These are phyloP conservation scores for Fusarium vanettenii DNA, from an alignment of 2,329 filamentous ascomycete species.

Conservation along the genomic window DNA sequence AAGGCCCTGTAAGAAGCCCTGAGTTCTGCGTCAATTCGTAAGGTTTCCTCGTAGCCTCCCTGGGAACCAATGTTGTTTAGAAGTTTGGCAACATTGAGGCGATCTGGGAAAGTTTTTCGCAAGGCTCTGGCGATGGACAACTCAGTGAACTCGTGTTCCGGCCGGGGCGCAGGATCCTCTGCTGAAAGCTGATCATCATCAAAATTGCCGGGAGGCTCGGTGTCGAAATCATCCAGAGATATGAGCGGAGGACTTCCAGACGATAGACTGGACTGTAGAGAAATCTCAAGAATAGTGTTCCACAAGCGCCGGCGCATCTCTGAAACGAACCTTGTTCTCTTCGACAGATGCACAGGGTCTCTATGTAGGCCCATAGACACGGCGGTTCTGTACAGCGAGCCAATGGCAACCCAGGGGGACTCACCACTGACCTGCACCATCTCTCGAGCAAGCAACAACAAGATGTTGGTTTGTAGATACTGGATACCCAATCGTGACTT, in stretches of 20 bases:
- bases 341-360: constrained; percentile 56
- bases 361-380: constrained; percentile 64
- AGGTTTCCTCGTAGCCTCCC: constrained; percentile 56
- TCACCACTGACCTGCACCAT: constrained; percentile 53
- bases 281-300: constrained; percentile 64
- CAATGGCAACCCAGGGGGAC: constrained; percentile 60
- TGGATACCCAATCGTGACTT: constrained; percentile 63
- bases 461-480: constrained; percentile 60
- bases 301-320: constrained; percentile 65
- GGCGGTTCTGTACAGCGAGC: constrained; percentile 57
- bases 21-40: constrained; percentile 57
- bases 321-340: constrained; percentile 48
- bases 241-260: constrained; percentile 61
- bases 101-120: constrained; percentile 54
- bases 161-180: constrained; percentile 47
- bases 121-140: constrained; percentile 55
- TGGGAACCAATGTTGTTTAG: constrained; percentile 55
- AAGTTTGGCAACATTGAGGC: constrained; percentile 56
- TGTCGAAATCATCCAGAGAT: constrained; percentile 59
- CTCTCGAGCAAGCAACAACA: constrained; percentile 58
- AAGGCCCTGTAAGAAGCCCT: constrained; percentile 56
- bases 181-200: constrained; percentile 60
- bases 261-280: constrained; percentile 57
- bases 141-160: constrained; percentile 53
- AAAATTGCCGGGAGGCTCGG: constrained; percentile 59